These are phyloP conservation scores for Phylloporus scabripes DNA, from an alignment of 768 basidiomycete genomes.

Conservation along the genomic window DNA sequence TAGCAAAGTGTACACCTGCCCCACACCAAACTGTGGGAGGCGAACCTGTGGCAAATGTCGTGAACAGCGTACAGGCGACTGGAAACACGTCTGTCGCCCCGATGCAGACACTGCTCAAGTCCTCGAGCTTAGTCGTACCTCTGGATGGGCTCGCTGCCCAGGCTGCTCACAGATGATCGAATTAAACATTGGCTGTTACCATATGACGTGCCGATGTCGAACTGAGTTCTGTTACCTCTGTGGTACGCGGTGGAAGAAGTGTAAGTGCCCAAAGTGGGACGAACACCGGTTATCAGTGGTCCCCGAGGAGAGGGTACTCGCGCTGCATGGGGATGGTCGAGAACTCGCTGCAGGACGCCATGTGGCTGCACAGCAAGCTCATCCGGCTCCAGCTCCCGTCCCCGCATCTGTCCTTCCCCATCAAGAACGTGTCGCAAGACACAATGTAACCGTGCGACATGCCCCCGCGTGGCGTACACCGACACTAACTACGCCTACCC, in stretches of 20 bases:
- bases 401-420: too few relatives aligned
- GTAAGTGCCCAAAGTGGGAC: slow-evolving; percentile 59
- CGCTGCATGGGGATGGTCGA: slow-evolving; percentile 23
- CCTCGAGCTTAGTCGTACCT: slow-evolving; percentile 20
- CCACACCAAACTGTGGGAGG: slow-evolving; percentile 14
- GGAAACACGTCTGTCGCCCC: slow-evolving; percentile 23
- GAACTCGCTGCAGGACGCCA: not conserved
- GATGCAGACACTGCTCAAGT: slow-evolving; percentile 24
- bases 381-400: too few relatives aligned
- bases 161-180: slow-evolving; percentile 37
- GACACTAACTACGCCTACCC: not conserved
- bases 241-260: slow-evolving; percentile 32
- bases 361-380: slow-evolving; percentile 6
- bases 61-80: slow-evolving; percentile 18
- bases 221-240: slow-evolving; percentile 44
- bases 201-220: slow-evolving; percentile 38
- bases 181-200: slow-evolving; percentile 33
- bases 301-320: slow-evolving; percentile 43
- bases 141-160: slow-evolving; percentile 39
- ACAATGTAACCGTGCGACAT: slow-evolving; percentile 6
- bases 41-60: slow-evolving; percentile 27
- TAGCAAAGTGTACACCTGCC: slow-evolving; percentile 15
- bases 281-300: slow-evolving; percentile 37
- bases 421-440: not conserved
- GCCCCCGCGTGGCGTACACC: not conserved